These are phyloP conservation scores for Lactarius tabidus DNA, from an alignment of 768 basidiomycete genomes.

Conservation along the genomic window DNA sequence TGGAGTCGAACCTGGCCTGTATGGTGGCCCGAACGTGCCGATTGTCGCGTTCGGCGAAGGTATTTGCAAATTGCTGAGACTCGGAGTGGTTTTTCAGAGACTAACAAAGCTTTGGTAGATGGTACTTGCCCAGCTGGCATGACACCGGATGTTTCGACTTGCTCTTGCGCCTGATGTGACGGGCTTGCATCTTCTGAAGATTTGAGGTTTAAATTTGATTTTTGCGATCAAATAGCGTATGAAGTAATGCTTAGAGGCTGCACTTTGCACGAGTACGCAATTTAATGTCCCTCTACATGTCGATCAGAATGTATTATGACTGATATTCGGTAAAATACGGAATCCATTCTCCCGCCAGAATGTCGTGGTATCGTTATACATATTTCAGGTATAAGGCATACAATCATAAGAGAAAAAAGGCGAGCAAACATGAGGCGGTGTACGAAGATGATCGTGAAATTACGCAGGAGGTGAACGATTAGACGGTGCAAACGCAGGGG, in stretches of 20 bases:
- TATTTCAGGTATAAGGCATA: slow-evolving; percentile 21
- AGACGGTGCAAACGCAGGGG: slow-evolving; percentile 6
- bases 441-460: not conserved
- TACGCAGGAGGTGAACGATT: slow-evolving; percentile 19
- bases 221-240: too few species aligned
- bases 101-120: slow-evolving; percentile 29
- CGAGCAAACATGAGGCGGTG: not conserved
- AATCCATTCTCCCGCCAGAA: slow-evolving; percentile 1
- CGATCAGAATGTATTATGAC: not conserved
- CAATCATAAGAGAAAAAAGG: slow-evolving; percentile 3
- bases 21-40: slow-evolving; percentile 47
- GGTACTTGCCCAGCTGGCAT: slow-evolving; percentile 46
- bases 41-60: slow-evolving; percentile 45
- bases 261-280: not conserved
- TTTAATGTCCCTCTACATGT: not conserved
- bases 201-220: too few species aligned
- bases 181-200: too few species aligned
- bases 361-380: slow-evolving; percentile 18
- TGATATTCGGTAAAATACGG: slow-evolving; percentile 13
- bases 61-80: slow-evolving; percentile 28
- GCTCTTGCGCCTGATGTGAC: slow-evolving; percentile 35
- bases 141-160: slow-evolving; percentile 39
- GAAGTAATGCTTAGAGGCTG: not conserved
- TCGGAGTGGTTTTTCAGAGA: not conserved
- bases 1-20: slow-evolving; percentile 47